Base-by-base conservation (phyloP, 257 asterid genomes). In the Rubia yunnanensis region DNA sequence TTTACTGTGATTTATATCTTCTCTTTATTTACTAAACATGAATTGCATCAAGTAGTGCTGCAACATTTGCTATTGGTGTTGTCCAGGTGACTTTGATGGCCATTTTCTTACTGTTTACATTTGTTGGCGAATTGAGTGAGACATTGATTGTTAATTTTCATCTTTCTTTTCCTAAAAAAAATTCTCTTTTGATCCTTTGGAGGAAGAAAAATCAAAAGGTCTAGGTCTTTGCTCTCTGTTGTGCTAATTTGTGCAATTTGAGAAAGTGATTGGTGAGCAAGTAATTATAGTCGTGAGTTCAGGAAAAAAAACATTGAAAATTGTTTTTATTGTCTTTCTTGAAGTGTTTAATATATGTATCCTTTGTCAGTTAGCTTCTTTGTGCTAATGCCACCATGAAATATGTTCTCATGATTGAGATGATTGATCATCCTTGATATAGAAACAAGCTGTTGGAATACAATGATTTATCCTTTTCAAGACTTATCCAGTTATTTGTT, bases 41-140 rank as follows among this genome's bases (percentile, higher is more conserved):
- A 72, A 85, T 88, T 76, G 65, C 95, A 30, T 91, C 98, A 1
- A 78, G 98, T 82, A 81, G 76, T 72, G 77, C 81, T 64, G 98
- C 94, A 28, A 86, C 98, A 54, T 79, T 85, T 63, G 96, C 88
- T 44, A 81, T 91, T 18, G 98, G 98, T 67, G 82, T 77, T 71
- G 72, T 91, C 81, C 98, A 91, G 95, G 98, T 86, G 49, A 72
- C 67, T 27, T 64, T 77, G 27, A 66, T 72, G 54, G 55, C 48
- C 63, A 32, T 49, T 54, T 74, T 54, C 63, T 39, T 6, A 22
- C 54, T 41, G 38, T 59, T 8, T 46, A 52, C 15, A 24, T 59
- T 39, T 32, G n/a, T 11, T 13, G 35, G n/a, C 17, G 9, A 24
- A 24, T 17, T 48, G 10, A 14, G 20, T n/a, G 28, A 28, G 55